Evolutionary conservation across 2,329 filamentous ascomycete genomes (phyloP), one percentile per base, ranked within the genome.

Genomic region (Colletotrichum tabaci): DNA sequence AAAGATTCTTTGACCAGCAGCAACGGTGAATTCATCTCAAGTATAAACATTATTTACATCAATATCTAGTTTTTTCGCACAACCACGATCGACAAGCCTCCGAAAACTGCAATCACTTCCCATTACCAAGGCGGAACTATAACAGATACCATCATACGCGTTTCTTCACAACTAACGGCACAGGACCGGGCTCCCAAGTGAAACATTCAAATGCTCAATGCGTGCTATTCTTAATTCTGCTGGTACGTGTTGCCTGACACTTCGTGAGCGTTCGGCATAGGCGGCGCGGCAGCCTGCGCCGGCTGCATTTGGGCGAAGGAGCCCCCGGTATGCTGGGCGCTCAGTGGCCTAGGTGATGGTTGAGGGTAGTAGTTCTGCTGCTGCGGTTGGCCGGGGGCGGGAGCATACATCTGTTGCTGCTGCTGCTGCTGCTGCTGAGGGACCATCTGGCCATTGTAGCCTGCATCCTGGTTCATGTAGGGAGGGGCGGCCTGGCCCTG

Each of bases 281-380:
- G 56, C 2, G 61, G 44, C 67, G 18, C 16, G 4, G 35, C 55
- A 10, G 55, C 21, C 49, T 71, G 71, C 49, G 71, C 71, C 2
- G 73, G 42, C 23, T 47, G 53, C 35, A 65, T 35, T 40, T 61
- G 53, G 8, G 15, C n/a, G 30, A 57, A 65, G 40, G 67, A 66
- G 21, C 60, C 61, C 42, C 71, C 67, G 2, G 67, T 68, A 12
- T 61, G 49, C 38, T 60, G 56, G 3, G 67, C 23, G 53, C 56
- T 66, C 67, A 73, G 8, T 5, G 64, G 69, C 4, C 63, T 60
- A 1, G 60, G 42, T 16, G 67, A 53, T 60, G 70, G 72, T 47
- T 74, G 77, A 13, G 73, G 63, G 52, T 75, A 69, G 56, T 72
- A 74, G 21, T 67, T 60, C 64, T 67, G 73, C 70, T 70, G 73